Evolutionary conservation across 495 filamentous ascomycete species (phyloP).

Genomic region (Penicillium manginii): DNA sequence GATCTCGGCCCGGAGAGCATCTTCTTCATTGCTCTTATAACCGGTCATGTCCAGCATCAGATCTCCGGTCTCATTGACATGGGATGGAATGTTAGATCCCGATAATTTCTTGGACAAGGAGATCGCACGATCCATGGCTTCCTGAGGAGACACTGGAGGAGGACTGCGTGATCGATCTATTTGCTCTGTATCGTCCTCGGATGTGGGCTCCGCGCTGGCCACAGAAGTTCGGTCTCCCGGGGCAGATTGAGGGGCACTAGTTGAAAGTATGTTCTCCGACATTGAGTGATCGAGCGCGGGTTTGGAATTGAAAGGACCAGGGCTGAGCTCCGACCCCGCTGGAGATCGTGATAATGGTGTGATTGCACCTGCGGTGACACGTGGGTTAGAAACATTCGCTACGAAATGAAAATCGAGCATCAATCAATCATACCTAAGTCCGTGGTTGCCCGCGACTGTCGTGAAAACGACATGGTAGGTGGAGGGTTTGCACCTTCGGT

Average conservation of each 20-base stretch:
- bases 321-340: slow-evolving; percentile 50
- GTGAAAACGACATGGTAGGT: slow-evolving; percentile 41
- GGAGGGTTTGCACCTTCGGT: slow-evolving; percentile 34
- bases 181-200: slow-evolving; percentile 12
- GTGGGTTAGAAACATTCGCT: neutral
- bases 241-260: slow-evolving; percentile 16
- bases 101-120: slow-evolving; percentile 86
- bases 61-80: slow-evolving; percentile 91
- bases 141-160: slow-evolving; percentile 70
- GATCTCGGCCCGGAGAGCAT: slow-evolving; percentile 86
- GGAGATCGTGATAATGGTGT: slow-evolving; percentile 69
- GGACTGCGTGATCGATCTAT: slow-evolving; percentile 66
- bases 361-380: slow-evolving; percentile 49
- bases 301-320: slow-evolving; percentile 33
- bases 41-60: slow-evolving; percentile 98
- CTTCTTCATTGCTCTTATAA: slow-evolving; percentile 91
- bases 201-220: slow-evolving; percentile 1
- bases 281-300: slow-evolving; percentile 53
- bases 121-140: slow-evolving; percentile 82
- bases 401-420: neutral
- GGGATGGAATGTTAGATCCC: slow-evolving; percentile 86
- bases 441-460: slow-evolving; percentile 47
- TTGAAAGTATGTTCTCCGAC: slow-evolving; percentile 53
- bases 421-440: slow-evolving; percentile 47
- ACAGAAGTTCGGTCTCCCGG: slow-evolving; percentile 10